Percentiles rank a stretch among this genome's conserved stretches.
These are phyloP conservation scores for Coemansia brasiliensis DNA, from an alignment of 192 early-diverging fungal genomes.

Conservation along the genomic window DNA sequence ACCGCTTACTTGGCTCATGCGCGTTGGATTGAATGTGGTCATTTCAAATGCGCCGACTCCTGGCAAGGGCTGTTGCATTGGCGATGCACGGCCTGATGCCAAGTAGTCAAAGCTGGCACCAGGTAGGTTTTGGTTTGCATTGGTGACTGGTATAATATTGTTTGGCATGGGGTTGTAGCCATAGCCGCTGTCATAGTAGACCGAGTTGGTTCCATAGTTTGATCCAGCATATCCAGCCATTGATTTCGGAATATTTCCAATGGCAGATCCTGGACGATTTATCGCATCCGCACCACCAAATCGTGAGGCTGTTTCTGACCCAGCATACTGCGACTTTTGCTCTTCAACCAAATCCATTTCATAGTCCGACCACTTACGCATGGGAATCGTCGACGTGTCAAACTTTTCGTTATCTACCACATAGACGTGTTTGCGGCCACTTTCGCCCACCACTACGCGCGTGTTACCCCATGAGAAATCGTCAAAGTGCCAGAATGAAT, in stretches of 20 bases:
- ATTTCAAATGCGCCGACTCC: slow-evolving; percentile 37
- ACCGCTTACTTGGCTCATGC: slow-evolving; percentile 19
- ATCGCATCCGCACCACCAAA: slow-evolving; percentile 44
- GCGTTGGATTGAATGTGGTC: slow-evolving; percentile 29
- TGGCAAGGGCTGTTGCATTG: slow-evolving; percentile 26
- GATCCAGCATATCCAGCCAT: slow-evolving; percentile 50
- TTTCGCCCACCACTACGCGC: slow-evolving; percentile 84
- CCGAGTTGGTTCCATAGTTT: slow-evolving; percentile 48
- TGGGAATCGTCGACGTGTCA: slow-evolving; percentile 73
- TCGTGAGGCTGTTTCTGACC: slow-evolving; percentile 44
- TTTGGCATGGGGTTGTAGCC: slow-evolving; percentile 50
- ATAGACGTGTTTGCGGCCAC: slow-evolving; percentile 65
- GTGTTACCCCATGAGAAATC: slow-evolving; percentile 99
- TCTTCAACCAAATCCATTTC: slow-evolving; percentile 62
- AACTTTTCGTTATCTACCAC: slow-evolving; percentile 72
- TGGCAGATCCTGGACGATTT: slow-evolving; percentile 52
- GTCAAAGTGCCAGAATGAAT: slow-evolving; percentile 99
- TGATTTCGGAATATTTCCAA: slow-evolving; percentile 51
- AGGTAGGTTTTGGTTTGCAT: slow-evolving; percentile 5
- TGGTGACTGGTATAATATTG: slow-evolving; percentile 25
- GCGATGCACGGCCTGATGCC: slow-evolving; percentile 41
- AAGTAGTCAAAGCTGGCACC: slow-evolving; percentile 30
- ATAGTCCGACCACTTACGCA: slow-evolving; percentile 81
- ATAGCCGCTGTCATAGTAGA: slow-evolving; percentile 53
- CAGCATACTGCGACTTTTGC: slow-evolving; percentile 45